Percentiles rank a stretch among this genome's conserved stretches.
phyloP scores from a whole-genome alignment of 768 basidiomycete genomes.

The Calocera cornea region DNA sequence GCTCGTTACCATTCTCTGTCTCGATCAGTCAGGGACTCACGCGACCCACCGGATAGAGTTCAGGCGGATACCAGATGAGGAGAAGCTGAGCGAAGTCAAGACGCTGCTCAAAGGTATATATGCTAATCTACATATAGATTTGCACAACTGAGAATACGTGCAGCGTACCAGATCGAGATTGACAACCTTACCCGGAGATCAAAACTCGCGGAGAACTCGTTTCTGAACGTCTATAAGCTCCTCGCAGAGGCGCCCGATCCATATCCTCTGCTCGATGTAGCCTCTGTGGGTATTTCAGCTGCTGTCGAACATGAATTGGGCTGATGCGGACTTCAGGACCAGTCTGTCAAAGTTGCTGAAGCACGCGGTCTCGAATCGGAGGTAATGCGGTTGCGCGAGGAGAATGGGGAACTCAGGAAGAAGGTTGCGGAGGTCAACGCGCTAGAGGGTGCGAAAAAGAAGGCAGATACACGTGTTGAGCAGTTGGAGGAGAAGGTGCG shows the following conservation, averaged over 20 bases:
- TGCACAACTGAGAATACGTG: neutral
- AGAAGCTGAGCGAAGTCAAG: constrained; percentile 81
- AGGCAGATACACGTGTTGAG: constrained; percentile 56
- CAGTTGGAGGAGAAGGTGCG: constrained; percentile 71
- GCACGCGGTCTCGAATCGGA: constrained; percentile 64
- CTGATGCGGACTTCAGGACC: constrained; percentile 44
- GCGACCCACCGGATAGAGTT: constrained; percentile 49
- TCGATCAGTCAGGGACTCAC: neutral
- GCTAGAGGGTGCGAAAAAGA: constrained; percentile 61
- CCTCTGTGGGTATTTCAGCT: constrained; percentile 45
- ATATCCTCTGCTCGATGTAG: constrained; percentile 87
- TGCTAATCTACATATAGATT: neutral
- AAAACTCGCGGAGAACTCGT: constrained; percentile 86
- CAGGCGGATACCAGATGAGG: constrained; percentile 83
- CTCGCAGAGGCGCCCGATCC: constrained; percentile 96
- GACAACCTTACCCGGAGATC: constrained; percentile 88
- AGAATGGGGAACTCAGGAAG: constrained; percentile 68
- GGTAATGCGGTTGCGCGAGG: constrained; percentile 56
- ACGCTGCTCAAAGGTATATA: constrained; percentile 66
- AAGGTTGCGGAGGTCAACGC: constrained; percentile 48
- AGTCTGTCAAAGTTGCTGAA: constrained; percentile 81
- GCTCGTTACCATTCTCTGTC: constrained; percentile 29
- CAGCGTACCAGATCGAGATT: constrained; percentile 93
- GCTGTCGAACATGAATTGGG: neutral
- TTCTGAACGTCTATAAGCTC: constrained; percentile 92